phyloP scores from a whole-genome alignment of 176 grass and related monocot species.

The Eremochloa ophiuroides region DNA sequence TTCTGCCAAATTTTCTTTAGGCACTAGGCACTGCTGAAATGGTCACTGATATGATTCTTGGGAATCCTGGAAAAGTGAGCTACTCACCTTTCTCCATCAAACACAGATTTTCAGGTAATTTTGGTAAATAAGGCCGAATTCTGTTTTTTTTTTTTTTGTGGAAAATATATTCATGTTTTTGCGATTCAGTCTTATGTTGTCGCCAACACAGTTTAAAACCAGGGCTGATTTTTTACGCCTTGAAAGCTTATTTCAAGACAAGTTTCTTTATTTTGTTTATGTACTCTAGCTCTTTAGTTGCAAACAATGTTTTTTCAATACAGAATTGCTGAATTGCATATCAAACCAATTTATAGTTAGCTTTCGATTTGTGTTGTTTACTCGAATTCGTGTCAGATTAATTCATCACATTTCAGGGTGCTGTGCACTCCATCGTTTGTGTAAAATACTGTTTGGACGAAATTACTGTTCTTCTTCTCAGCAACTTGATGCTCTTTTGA shows the following conservation, averaged over 20 bases:
- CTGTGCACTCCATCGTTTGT: background rate
- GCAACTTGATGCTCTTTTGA: background rate
- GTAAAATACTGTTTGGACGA: background rate
- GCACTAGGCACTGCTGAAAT: slow-evolving; percentile 95
- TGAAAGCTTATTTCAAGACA: slow-evolving; percentile 14
- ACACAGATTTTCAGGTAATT: slow-evolving; percentile 68
- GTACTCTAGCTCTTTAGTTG: background rate
- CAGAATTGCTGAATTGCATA: background rate
- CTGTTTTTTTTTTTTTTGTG: background rate
- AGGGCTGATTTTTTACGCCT: slow-evolving; percentile 10
- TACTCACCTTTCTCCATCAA: slow-evolving; percentile 59
- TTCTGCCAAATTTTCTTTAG: slow-evolving; percentile 49
- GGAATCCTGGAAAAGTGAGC: slow-evolving; percentile 60
- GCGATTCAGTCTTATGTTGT: background rate
- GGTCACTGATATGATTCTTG: slow-evolving; percentile 82
- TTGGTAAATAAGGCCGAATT: background rate
- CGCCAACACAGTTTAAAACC: slow-evolving; percentile 1
- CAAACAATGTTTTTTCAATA: background rate
- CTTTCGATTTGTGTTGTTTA: background rate
- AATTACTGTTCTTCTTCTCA: background rate
- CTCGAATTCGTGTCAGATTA: slow-evolving; percentile 11
- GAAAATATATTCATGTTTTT: background rate
- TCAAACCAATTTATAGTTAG: background rate
- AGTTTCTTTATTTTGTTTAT: background rate
- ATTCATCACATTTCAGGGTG: background rate